Percentiles rank a stretch among this genome's conserved stretches.
phyloP scores from a whole-genome alignment of 164 flowering plant genomes.

The Vitis cinerea region DNA sequence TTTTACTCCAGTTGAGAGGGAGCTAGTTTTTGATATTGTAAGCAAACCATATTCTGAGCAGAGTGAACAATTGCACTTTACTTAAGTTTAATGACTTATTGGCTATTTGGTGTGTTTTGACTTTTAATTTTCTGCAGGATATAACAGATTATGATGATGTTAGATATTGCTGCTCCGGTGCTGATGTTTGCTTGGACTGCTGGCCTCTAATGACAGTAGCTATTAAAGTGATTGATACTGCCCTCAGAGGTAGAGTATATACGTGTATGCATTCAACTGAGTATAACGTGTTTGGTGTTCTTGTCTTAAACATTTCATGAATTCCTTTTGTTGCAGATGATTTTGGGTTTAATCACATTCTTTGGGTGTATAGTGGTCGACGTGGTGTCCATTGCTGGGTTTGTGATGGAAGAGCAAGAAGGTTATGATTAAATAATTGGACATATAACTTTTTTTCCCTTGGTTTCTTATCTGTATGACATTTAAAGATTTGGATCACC shows the following conservation, averaged over 20 bases:
- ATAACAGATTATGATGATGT: slow-evolving; percentile 97
- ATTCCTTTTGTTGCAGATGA: slow-evolving; percentile 56
- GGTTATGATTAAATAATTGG: slow-evolving; percentile 40
- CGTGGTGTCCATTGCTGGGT: slow-evolving; percentile 99
- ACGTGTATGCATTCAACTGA: background rate
- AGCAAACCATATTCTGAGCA: slow-evolving; percentile 24
- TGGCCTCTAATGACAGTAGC: slow-evolving; percentile 99
- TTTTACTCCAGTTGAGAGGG: slow-evolving; percentile 89
- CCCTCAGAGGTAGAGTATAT: slow-evolving; percentile 74
- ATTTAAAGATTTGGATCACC: background rate
- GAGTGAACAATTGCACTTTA: background rate
- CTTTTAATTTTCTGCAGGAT: slow-evolving; percentile 51
- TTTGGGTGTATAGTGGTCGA: slow-evolving; percentile 98
- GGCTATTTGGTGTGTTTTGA: slow-evolving; percentile 6
- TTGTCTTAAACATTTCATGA: background rate
- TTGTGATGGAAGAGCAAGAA: slow-evolving; percentile 94
- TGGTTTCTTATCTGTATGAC: background rate
- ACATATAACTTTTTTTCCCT: background rate
- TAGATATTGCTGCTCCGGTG: slow-evolving; percentile 95
- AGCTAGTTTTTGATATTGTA: slow-evolving; percentile 94
- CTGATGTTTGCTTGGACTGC: slow-evolving; percentile 88
- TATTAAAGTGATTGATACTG: slow-evolving; percentile 85
- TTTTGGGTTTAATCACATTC: slow-evolving; percentile 89
- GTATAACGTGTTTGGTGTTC: background rate
- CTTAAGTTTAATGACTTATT: background rate